phyloP scores from a whole-genome alignment of 345 rosid species.

The Pugionium cornutum region DNA sequence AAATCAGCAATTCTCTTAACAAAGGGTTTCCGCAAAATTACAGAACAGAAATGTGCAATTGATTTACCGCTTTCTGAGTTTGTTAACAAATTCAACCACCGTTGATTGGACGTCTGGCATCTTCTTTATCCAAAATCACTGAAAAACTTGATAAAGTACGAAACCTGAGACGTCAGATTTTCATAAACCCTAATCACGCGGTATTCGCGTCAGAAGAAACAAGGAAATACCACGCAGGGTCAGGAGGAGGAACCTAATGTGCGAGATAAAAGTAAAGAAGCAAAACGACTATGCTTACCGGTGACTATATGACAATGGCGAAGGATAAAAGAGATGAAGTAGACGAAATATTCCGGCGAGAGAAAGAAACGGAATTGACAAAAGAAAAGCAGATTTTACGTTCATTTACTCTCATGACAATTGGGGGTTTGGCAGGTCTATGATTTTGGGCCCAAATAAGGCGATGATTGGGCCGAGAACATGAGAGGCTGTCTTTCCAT shows the following conservation, averaged over 20 bases:
- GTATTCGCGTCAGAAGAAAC: constrained; percentile 2
- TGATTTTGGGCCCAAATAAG: background rate
- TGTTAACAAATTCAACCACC: constrained; percentile 74
- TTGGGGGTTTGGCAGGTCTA: constrained; percentile 24
- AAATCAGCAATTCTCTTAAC: background rate
- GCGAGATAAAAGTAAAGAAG: constrained; percentile 1
- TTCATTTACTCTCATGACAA: constrained; percentile 11
- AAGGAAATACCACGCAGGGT: background rate
- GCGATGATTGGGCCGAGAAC: background rate
- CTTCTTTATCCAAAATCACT: constrained; percentile 38
- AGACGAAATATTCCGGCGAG: constrained; percentile 36
- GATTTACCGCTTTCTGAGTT: constrained; percentile 80
- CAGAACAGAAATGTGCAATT: background rate
- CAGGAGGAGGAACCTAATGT: background rate
- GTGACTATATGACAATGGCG: constrained; percentile 28
- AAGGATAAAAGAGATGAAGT: constrained; percentile 25
- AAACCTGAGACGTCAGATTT: constrained; percentile 23
- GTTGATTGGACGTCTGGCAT: constrained; percentile 90
- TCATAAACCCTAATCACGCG: constrained; percentile 31
- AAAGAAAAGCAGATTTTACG: constrained; percentile 14
- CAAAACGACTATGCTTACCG: constrained; percentile 25
- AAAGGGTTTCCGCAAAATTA: constrained; percentile 19
- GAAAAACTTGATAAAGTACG: constrained; percentile 23
- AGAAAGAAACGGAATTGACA: constrained; percentile 26
- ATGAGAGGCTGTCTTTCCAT: background rate